Evolutionary conservation across 2,329 filamentous ascomycete species (phyloP), one percentile per base, ranked within the genome.

Genomic region (Stachybotrys chlorohalonatus): DNA sequence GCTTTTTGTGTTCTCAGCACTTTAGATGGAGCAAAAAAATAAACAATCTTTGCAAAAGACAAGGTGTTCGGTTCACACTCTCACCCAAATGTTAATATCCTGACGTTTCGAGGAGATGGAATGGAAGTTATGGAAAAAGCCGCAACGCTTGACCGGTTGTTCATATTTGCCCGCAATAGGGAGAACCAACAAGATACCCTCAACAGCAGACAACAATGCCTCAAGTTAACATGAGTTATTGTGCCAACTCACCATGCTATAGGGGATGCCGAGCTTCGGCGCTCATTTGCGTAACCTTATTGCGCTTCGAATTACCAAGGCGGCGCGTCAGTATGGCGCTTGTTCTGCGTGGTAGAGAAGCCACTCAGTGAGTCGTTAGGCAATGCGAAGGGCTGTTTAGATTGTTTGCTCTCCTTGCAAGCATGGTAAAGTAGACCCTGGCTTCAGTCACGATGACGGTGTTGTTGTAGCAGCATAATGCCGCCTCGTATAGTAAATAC

Each of bases 1-100:
- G 86, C 76, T 90, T 64, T 90, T 90, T 72, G 86, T 90, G 63
- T 90, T 90, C 73, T 90, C 86, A 60, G 86, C 86, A 68, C 79
- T 90, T 73, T 90, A 82, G 65, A 63, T 8, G n/a, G 16, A 42
- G 36, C 36, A 9, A 42, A 9, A 42, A 9, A 9, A 42, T 42
- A 13, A 13, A 24, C 24, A 9, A 42, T 42, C 36, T 42, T 13
- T 13, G 13, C 13, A 42, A 13, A 13, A 5, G 13, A 42, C 13
- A 9, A 42, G 13, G 36, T 9, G 13, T 42, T 42, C 9, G 13
- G 9, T 9, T 42, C 36, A 42, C 13, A 9, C 36, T 42, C 36
- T 9, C 36, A 9, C 36, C 36, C 13, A 13, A 42, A 42, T 13
- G 36, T 42, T 42, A 13, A 42, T 42, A 42, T 9, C 36, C 36